Percentiles rank a stretch among this genome's conserved stretches.
These are phyloP conservation scores for Chrysosporium queenslandicum DNA, from an alignment of 2,329 filamentous ascomycete species.

Conservation along the genomic window DNA sequence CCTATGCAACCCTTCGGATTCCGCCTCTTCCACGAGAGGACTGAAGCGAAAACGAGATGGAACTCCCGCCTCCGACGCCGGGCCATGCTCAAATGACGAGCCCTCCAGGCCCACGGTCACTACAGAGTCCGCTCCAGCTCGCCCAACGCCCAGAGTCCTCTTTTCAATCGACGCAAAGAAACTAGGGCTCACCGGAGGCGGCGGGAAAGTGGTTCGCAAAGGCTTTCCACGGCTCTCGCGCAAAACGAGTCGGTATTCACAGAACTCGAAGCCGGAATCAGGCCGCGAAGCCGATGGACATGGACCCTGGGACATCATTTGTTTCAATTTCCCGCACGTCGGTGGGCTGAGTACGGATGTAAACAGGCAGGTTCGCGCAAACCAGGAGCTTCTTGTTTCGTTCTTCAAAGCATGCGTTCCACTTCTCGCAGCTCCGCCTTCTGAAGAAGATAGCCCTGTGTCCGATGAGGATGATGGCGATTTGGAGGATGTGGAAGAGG, in stretches of 20 bases:
- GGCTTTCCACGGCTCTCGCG: constrained; percentile 25
- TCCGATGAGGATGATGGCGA: constrained; percentile 17
- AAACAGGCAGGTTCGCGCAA: constrained; percentile 85
- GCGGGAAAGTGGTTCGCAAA: constrained; percentile 38
- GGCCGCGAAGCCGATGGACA: constrained; percentile 17
- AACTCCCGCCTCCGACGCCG: constrained; percentile 1
- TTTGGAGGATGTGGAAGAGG: constrained; percentile 6
- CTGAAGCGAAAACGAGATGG: constrained; percentile 20
- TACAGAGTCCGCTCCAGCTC: neutral
- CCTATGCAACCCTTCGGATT: constrained; percentile 17
- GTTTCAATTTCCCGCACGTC: constrained; percentile 97
- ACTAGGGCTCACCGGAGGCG: constrained; percentile 29
- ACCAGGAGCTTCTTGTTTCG: constrained; percentile 53
- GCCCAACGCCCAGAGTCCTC: constrained; percentile 26
- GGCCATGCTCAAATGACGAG: neutral
- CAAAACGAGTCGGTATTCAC: neutral
- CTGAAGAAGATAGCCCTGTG: constrained; percentile 16
- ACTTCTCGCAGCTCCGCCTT: constrained; percentile 28
- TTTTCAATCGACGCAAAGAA: constrained; percentile 39
- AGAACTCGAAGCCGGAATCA: neutral
- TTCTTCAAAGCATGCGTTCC: constrained; percentile 41
- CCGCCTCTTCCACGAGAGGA: neutral
- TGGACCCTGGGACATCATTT: constrained; percentile 59
- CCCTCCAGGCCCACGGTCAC: neutral
- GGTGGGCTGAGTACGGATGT: constrained; percentile 87